phyloP scores from a whole-genome alignment of 1,284 basidiomycete genomes.

The Cutaneotrichosporon sp. region DNA sequence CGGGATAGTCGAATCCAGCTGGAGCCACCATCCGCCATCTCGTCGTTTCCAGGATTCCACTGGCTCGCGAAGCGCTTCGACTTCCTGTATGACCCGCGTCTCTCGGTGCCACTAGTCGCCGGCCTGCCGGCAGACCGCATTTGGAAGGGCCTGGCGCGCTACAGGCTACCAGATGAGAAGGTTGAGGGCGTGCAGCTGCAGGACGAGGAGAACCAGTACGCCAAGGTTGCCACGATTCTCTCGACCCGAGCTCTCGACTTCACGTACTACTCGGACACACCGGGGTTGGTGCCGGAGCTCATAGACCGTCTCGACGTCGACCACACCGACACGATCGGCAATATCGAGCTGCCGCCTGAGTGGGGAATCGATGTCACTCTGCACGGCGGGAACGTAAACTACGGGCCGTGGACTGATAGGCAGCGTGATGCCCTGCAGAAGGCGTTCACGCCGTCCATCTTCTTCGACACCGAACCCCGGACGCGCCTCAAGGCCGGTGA shows the following conservation, averaged over 20 bases:
- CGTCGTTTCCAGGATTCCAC: slow-evolving; percentile 43
- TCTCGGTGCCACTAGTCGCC: slow-evolving; percentile 39
- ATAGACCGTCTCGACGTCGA: slow-evolving; percentile 54
- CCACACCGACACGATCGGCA: slow-evolving; percentile 67
- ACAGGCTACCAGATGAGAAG: slow-evolving; percentile 42
- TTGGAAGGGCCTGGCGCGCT: slow-evolving; percentile 56
- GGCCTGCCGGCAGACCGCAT: slow-evolving; percentile 42
- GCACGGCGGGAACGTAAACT: slow-evolving; percentile 69
- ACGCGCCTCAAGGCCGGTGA: slow-evolving; percentile 68
- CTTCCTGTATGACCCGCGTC: slow-evolving; percentile 42
- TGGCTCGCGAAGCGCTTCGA: slow-evolving; percentile 40
- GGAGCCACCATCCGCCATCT: slow-evolving; percentile 42
- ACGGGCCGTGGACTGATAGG: slow-evolving; percentile 92
- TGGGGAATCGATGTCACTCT: slow-evolving; percentile 86
- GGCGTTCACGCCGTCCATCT: slow-evolving; percentile 76
- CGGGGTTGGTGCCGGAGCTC: slow-evolving; percentile 48
- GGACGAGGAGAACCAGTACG: slow-evolving; percentile 67
- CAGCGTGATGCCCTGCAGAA: slow-evolving; percentile 76
- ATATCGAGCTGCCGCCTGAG: slow-evolving; percentile 82
- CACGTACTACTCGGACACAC: slow-evolving; percentile 74
- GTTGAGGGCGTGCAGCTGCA: slow-evolving; percentile 24
- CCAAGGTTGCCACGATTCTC: slow-evolving; percentile 76
- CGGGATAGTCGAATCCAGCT: slow-evolving; percentile 47
- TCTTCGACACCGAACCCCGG: slow-evolving; percentile 64
- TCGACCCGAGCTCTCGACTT: slow-evolving; percentile 72